Percentiles rank a stretch among this genome's conserved stretches.
These are phyloP conservation scores for Cucurbita pepo DNA, from an alignment of 306 rosid genomes.

Conservation along the genomic window DNA sequence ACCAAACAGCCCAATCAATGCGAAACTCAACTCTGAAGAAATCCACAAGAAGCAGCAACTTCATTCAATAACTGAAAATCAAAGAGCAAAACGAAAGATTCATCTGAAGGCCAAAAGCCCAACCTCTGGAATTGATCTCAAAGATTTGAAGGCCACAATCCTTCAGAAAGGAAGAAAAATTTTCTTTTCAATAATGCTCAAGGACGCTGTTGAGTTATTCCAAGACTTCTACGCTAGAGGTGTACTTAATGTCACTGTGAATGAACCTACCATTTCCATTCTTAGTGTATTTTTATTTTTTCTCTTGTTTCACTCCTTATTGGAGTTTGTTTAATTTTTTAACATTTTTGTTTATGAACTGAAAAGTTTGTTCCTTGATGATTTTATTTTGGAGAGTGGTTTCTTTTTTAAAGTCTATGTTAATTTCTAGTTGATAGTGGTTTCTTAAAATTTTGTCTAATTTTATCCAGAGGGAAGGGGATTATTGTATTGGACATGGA, in stretches of 20 bases:
- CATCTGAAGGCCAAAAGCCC: no score
- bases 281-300: neutral
- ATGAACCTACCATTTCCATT: neutral
- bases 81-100: no score
- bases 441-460: neutral
- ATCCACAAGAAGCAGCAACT: neutral
- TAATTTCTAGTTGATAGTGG: neutral
- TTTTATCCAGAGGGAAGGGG: neutral
- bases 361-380: neutral
- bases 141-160: no score
- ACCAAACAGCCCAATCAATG: neutral
- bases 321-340: neutral
- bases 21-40: neutral
- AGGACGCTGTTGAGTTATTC: neutral
- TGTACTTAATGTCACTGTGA: neutral
- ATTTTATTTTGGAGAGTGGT: neutral
- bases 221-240: neutral
- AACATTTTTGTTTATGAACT: neutral
- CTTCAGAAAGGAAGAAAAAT: no score
- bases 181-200: neutral
- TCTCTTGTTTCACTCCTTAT: neutral
- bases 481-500: neutral
- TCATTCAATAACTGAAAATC: neutral
- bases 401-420: no score
- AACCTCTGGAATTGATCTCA: no score